phyloP scores from a whole-genome alignment of 345 rosid species.

The Salix viminalis region DNA sequence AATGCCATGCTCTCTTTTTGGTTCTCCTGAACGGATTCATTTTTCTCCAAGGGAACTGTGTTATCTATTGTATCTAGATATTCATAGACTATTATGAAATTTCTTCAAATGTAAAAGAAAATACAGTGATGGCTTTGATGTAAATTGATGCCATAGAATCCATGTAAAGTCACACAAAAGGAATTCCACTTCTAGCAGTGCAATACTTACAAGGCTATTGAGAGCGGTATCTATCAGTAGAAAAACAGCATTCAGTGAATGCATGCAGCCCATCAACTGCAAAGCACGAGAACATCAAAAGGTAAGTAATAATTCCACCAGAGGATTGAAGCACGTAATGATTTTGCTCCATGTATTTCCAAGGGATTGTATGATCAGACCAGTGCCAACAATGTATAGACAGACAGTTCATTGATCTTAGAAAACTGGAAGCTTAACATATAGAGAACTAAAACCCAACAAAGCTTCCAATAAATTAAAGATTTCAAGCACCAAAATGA shows the following conservation, averaged over 20 bases:
- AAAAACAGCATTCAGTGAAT: constrained; percentile 54
- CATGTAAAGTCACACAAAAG: background rate
- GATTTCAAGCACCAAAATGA: background rate
- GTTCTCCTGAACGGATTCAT: background rate
- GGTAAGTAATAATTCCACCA: background rate
- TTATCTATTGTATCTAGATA: background rate
- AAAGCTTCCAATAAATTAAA: background rate
- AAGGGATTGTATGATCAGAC: background rate
- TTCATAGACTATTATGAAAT: background rate
- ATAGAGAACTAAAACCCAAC: background rate
- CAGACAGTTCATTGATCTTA: background rate
- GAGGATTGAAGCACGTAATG: background rate
- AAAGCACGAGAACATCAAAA: constrained; percentile 1
- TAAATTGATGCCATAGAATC: background rate
- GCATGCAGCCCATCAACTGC: constrained; percentile 87
- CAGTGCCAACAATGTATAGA: background rate
- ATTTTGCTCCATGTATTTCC: background rate
- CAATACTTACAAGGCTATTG: constrained; percentile 63
- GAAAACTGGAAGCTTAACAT: background rate
- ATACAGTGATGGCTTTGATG: background rate
- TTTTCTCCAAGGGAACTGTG: background rate
- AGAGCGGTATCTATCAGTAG: constrained; percentile 62
- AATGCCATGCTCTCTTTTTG: background rate
- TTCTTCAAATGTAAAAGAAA: background rate
- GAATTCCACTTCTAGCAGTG: background rate